Base-by-base conservation (phyloP, 2,329 filamentous ascomycete species). In the Pseudogymnoascus sp. region DNA sequence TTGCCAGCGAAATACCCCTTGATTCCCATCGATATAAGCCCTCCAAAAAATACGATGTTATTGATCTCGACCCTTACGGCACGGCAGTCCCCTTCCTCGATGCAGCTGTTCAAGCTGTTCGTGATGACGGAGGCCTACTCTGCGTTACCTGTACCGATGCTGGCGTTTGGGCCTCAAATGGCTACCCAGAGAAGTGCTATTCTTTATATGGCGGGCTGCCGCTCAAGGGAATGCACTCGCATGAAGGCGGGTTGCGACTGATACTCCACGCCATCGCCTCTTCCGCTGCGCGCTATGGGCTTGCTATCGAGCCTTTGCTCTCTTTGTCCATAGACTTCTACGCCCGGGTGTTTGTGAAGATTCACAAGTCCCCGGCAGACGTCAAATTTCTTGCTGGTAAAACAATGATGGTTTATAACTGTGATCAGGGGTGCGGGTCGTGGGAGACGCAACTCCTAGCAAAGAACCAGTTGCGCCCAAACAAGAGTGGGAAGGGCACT, bases 271-370 rank as follows among this genome's bases (percentile, higher is more conserved):
- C 88, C 3, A 84, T 97, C 64, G 89, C 93, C 2, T 85, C 86
- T 0, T 84, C 91, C 0, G 95, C 91, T 3, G 90, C 88, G 15
- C 87, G 87, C 66, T 96, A 99, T 69, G 93, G 95, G 1, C 79
- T 97, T 44, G 82, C 90, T 0, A 91, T 97, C 64, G 93, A 97
- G 75, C 95, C 95, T 0, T 82, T 97, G 3, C 82, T 99, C 10
- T 96, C 91, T 5, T 83, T 99, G 1, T 97, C 91, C 2, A 96
- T 97, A 66, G 95, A 99, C 75, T 99, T 96, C 75, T 99, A 99
- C 73, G 87, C 88, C 19, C 86, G 96, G 53, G 82, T 97, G 1
- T 99, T 97, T 73, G 87, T 99, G 53, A 86, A 88, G 19, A 83
- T 99, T 36, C 82, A 84, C 65, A 90, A 86, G 68, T 91, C 90